Evolutionary conservation across 352 stramenopile species (phyloP).

Genomic region (Lagenidium sp.): DNA sequence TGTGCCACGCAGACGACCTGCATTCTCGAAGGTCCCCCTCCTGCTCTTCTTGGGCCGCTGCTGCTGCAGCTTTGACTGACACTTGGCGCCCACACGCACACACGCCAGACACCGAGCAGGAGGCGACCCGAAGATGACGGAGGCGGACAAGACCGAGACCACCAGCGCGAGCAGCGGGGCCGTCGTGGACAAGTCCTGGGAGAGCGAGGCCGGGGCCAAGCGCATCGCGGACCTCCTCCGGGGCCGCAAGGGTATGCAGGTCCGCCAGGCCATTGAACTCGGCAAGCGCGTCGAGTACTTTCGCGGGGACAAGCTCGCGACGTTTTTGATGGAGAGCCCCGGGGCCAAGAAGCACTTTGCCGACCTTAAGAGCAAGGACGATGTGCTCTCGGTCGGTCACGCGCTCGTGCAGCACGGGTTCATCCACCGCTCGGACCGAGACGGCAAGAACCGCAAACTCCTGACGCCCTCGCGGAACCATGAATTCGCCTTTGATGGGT

Average conservation of each 20-base stretch:
- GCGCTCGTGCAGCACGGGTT: slow-evolving; percentile 72
- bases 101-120: too few relatives aligned
- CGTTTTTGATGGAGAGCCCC: slow-evolving; percentile 73
- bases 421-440: slow-evolving; percentile 84
- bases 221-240: slow-evolving; percentile 82
- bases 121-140: too few relatives aligned
- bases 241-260: slow-evolving; percentile 80
- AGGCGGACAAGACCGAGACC: background rate
- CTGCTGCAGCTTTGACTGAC: too few relatives aligned
- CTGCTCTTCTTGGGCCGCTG: too few relatives aligned
- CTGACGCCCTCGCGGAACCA: slow-evolving; percentile 76
- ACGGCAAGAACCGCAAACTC: slow-evolving; percentile 81
- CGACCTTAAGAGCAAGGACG: slow-evolving; percentile 69
- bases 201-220: slow-evolving; percentile 62
- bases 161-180: slow-evolving; percentile 1
- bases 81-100: too few relatives aligned
- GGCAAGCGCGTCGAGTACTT: slow-evolving; percentile 91
- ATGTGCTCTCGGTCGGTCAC: slow-evolving; percentile 61
- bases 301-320: slow-evolving; percentile 82
- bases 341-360: slow-evolving; percentile 81
- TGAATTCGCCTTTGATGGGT: slow-evolving; percentile 94
- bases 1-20: too few relatives aligned
- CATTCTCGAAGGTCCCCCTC: too few relatives aligned
- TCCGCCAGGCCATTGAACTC: slow-evolving; percentile 84
- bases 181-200: slow-evolving; percentile 49